Percentiles rank a stretch among this genome's conserved stretches.
Evolutionary conservation across 768 basidiomycete species (phyloP).

Genomic region (Suillus americanus): DNA sequence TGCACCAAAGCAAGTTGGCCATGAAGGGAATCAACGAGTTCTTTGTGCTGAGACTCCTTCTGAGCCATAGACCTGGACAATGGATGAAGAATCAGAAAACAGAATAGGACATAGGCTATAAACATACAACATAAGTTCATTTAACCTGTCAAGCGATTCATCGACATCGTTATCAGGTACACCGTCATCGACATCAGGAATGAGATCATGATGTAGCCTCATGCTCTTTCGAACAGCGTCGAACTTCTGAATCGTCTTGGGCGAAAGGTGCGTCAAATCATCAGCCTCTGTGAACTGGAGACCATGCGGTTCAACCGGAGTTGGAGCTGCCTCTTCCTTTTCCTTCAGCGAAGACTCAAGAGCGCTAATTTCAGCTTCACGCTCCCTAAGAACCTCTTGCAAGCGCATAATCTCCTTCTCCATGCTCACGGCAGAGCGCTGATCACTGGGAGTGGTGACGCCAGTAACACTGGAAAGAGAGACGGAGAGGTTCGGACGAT

Average conservation of each 20-base stretch:
- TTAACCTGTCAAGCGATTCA: constrained; percentile 76
- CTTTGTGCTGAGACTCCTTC: constrained; percentile 89
- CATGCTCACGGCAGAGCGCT: constrained; percentile 80
- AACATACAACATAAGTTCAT: constrained; percentile 89
- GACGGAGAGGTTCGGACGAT: constrained; percentile 59
- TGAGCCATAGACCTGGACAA: constrained; percentile 87
- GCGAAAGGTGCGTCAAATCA: constrained; percentile 51
- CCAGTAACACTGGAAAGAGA: constrained; percentile 45
- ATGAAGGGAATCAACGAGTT: constrained; percentile 72
- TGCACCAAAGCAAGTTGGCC: constrained; percentile 65
- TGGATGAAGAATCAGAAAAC: constrained; percentile 6
- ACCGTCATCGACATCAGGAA: constrained; percentile 24
- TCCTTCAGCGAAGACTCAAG: constrained; percentile 59
- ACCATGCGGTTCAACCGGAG: constrained; percentile 4
- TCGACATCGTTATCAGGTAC: constrained; percentile 47
- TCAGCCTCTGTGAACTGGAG: constrained; percentile 14
- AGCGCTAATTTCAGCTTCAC: constrained; percentile 85
- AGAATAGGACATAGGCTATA: constrained; percentile 7
- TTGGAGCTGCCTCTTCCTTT: constrained; percentile 24
- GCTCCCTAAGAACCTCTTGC: constrained; percentile 87
- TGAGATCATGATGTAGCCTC: constrained; percentile 46
- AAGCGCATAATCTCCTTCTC: constrained; percentile 96
- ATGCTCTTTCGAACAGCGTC: constrained; percentile 70
- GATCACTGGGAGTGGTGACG: constrained; percentile 36
- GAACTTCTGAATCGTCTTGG: constrained; percentile 71